Evolutionary conservation across 2,329 filamentous ascomycete species (phyloP), one percentile per base, ranked within the genome.

Genomic region (Epichloe baconii): DNA sequence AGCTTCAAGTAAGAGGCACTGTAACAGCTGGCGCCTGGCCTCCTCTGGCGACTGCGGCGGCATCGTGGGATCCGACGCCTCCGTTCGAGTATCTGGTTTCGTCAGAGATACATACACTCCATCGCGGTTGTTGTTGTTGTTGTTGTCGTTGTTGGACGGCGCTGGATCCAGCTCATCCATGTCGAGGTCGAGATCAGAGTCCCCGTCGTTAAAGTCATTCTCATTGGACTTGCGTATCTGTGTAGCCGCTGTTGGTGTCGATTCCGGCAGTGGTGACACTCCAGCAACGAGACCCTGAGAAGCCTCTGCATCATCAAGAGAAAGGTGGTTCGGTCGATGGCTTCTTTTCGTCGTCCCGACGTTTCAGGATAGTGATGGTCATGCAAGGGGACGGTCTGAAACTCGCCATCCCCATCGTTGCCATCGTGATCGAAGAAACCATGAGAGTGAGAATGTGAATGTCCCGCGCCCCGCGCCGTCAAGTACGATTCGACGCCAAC

Each of bases 401-500:
- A 58, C 36, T 61, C 59, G 26, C 65, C 57, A 34, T 62, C 66
- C 12, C 68, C 68, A 31, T 61, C 64, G 35, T 72, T 70, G 15
- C 72, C 69, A 3, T 73, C 71, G 36, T 76, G 74, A 68, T 76
- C 76, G 65, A 73, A 77, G 36, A 66, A 66, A 11, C 62, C 62
- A 51, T 71, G 71, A 35, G 70, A 65, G 56, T 82, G 79, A 1
- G 76, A 74, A 59, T 83, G 77, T 1, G 77, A 77, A 59, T 81
- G 80, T 1, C 78, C 73, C 2, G 80, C 81, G 43, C 80, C 80
- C 51, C 79, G 69, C 2, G 83, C 85, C 0, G 88, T 89, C 58
- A 97, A 83, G 64, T 89, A 88, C 70, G 93, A 95, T 66, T 97
- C 91, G 49, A 96, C 77, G 2, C 81, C 79, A 6, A 95, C 87